Evolutionary conservation across 345 rosid genomes (phyloP), one percentile per base, ranked within the genome.

Genomic region (Firmiana major): DNA sequence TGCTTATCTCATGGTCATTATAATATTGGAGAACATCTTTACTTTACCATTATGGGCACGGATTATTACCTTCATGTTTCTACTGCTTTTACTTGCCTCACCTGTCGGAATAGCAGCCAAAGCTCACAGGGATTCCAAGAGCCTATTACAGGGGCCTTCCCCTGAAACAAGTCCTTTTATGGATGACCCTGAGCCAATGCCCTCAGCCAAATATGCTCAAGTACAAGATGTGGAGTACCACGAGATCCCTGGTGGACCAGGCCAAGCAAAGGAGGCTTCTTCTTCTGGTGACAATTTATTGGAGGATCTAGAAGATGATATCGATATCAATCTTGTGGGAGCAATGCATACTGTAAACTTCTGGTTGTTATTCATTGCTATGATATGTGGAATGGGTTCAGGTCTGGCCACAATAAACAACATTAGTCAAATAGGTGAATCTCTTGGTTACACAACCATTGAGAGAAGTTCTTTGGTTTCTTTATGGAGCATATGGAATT

Each of bases 401-500:
- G 97, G 97, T 24, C 81, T 89, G 1, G 94, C 97, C 0, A 90
- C 92, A 2, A 83, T 94, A 69, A 90, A 94, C 55, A 94, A 92
- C 81, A 80, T 94, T 15, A 88, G 94, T 83, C 94, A 94, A 74
- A 79, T 94, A 5, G 98, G 97, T 6, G 91, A 89, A 77, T 94
- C 98, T 26, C 94, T 94, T 8, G 86, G 88, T 10, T 95, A 95
- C 84, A 79, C 88, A 4, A 81, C 84, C 6, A 49, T 70, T 21
- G 97, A 90, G 78, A 89, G 82, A 83, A 88, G 81, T 71, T 89
- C 98, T 21, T 45, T 94, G 77, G 97, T 95, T 73, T 81, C 99
- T 21, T 80, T 91, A 76, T 83, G 87, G 86, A 91, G 94, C 76
- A 93, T 91, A 86, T 95, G 99, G 99, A 93, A 91, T 74, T 93